phyloP scores from a whole-genome alignment of 75 land plant species.

The Selaginella tamariscina region DNA sequence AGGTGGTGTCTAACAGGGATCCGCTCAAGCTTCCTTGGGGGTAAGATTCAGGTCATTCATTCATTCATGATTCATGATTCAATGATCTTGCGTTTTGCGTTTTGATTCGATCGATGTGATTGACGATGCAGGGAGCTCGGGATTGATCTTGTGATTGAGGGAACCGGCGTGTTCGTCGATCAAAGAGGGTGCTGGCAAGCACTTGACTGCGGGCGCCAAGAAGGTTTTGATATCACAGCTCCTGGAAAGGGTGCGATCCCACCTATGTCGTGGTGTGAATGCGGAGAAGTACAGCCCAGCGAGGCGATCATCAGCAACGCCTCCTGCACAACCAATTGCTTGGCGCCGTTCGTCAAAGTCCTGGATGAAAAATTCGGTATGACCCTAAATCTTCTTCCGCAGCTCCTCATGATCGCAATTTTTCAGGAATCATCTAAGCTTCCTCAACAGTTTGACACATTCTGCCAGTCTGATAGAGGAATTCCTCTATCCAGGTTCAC shows the following conservation, averaged over 20 bases:
- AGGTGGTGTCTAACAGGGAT: slow-evolving; percentile 82
- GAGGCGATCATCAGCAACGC: slow-evolving; percentile 97
- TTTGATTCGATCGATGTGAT: no score
- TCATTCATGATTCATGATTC: no score
- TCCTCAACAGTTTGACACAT: no score
- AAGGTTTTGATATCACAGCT: slow-evolving; percentile 97
- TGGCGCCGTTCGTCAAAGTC: slow-evolving; percentile 97
- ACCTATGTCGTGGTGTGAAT: slow-evolving; percentile 93
- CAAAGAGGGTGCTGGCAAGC: slow-evolving; percentile 98
- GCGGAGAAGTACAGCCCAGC: slow-evolving; percentile 59
- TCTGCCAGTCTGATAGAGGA: no score
- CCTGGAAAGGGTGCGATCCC: slow-evolving; percentile 99
- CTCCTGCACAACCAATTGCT: slow-evolving; percentile 98
- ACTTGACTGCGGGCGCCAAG: slow-evolving; percentile 94
- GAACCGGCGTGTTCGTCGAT: slow-evolving; percentile 96
- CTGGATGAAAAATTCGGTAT: slow-evolving; percentile 95
- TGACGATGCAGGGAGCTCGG: slow-evolving; percentile 63
- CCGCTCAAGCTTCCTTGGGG: slow-evolving; percentile 89
- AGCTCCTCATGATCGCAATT: no score
- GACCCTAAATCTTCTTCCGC: no score
- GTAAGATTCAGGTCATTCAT: background rate
- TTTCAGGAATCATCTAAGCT: no score
- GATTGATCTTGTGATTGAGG: slow-evolving; percentile 89
- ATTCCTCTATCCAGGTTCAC: no score
- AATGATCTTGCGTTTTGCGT: no score